phyloP scores from a whole-genome alignment of 257 asterid genomes.

The Nicotiana undulata region DNA sequence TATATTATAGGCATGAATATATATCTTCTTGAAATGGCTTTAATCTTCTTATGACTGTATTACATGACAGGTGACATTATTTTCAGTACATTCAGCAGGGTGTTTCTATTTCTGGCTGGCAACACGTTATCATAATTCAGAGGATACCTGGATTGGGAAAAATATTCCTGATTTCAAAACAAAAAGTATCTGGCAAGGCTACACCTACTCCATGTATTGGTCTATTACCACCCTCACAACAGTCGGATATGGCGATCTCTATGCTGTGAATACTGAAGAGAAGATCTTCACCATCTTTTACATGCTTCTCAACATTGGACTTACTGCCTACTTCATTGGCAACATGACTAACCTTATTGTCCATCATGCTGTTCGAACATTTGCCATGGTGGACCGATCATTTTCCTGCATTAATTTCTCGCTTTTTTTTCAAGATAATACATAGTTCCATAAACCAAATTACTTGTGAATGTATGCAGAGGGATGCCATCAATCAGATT shows the following conservation, averaged over 20 bases:
- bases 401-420: too few relatives aligned
- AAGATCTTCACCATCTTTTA: constrained; percentile 71
- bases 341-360: constrained; percentile 96
- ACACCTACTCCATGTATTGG: constrained; percentile 82
- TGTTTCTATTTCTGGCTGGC: constrained; percentile 92
- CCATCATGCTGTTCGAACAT: constrained; percentile 69
- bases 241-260: constrained; percentile 89
- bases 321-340: constrained; percentile 84
- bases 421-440: too few relatives aligned
- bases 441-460: too few relatives aligned
- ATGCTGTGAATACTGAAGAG: constrained; percentile 76
- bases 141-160: constrained; percentile 71
- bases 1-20: background rate
- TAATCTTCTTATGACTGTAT: background rate
- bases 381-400: constrained; percentile 41
- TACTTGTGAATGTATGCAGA: constrained; percentile 29
- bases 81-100: constrained; percentile 79
- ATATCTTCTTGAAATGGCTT: too few relatives aligned
- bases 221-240: constrained; percentile 84
- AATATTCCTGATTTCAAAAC: constrained; percentile 49
- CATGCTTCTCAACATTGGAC: constrained; percentile 95
- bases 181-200: constrained; percentile 65
- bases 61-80: constrained; percentile 61
- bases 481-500: constrained; percentile 69
- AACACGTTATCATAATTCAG: constrained; percentile 32